Evolutionary conservation across 2,329 filamentous ascomycete species (phyloP).

Genomic region (Xylariaceae sp.): DNA sequence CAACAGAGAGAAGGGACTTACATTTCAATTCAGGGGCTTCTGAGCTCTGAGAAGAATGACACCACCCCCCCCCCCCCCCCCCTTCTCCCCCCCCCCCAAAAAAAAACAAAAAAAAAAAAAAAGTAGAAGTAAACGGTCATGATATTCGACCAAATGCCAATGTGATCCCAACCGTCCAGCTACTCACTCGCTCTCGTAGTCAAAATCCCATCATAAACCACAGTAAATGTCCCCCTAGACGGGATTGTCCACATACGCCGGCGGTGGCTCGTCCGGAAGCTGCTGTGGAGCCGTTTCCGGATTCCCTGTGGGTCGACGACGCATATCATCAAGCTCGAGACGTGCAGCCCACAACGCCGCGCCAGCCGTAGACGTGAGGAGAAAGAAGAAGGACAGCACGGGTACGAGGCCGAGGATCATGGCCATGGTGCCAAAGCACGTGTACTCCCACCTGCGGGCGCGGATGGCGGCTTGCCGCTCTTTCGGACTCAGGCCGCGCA

Average conservation of each 20-base stretch:
- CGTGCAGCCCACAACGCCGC: conserved; percentile 81
- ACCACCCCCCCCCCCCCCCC: too few relatives aligned
- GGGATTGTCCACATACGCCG: conserved; percentile 37
- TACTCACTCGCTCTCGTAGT: neutral
- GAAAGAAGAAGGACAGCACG: conserved; percentile 86
- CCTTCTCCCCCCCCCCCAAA: too few relatives aligned
- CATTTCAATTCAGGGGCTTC: too few relatives aligned
- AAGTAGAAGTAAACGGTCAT: too few relatives aligned
- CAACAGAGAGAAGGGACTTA: too few relatives aligned
- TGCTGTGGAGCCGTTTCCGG: conserved; percentile 18
- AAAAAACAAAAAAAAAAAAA: too few relatives aligned
- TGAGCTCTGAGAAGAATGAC: too few relatives aligned
- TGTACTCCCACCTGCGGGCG: conserved; percentile 67
- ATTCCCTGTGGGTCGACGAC: conserved; percentile 21
- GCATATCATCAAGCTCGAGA: conserved; percentile 55
- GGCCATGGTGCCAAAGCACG: conserved; percentile 86
- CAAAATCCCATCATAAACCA: neutral
- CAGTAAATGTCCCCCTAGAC: conserved; percentile 22
- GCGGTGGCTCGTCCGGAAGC: conserved; percentile 32
- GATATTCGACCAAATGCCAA: neutral
- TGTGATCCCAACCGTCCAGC: neutral
- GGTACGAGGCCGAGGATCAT: conserved; percentile 84
- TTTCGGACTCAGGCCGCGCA: conserved; percentile 68
- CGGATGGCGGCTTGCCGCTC: conserved; percentile 64
- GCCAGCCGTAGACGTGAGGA: conserved; percentile 80